Evolutionary conservation across 805 yeast genomes (phyloP).

Genomic region (Yarrowia sp.): DNA sequence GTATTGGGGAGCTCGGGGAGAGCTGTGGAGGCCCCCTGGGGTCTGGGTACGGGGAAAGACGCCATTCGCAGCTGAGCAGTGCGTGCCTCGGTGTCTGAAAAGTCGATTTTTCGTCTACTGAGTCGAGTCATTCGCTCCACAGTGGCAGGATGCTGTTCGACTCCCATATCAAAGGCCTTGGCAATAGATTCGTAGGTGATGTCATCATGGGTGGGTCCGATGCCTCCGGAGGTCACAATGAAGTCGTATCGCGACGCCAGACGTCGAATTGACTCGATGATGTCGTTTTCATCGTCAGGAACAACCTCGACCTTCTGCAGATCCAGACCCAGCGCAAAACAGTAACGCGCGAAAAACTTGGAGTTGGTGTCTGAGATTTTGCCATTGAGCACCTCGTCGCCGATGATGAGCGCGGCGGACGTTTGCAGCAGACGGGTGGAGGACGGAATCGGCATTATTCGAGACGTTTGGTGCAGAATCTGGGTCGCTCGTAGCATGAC

Average conservation of each 20-base stretch:
- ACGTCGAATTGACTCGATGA: constrained; percentile 58
- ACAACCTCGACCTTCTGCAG: constrained; percentile 71
- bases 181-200: constrained; percentile 82
- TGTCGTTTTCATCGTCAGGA: constrained; percentile 77
- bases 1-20: constrained; percentile 26
- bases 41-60: constrained; percentile 59
- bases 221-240: constrained; percentile 73
- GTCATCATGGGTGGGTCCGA: constrained; percentile 92
- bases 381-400: constrained; percentile 88
- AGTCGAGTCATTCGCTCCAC: constrained; percentile 64
- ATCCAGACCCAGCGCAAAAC: constrained; percentile 72
- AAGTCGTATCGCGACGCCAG: constrained; percentile 66
- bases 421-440: constrained; percentile 40
- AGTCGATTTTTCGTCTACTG: constrained; percentile 49
- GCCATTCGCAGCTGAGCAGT: constrained; percentile 82
- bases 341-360: constrained; percentile 68
- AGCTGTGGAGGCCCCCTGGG: constrained; percentile 36
- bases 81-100: constrained; percentile 54
- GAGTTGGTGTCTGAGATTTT: constrained; percentile 84
- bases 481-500: constrained; percentile 29
- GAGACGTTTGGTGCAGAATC: constrained; percentile 18
- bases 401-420: constrained; percentile 61
- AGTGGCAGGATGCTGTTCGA: constrained; percentile 62
- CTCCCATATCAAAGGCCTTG: constrained; percentile 61
- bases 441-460: constrained; percentile 31